phyloP scores from a whole-genome alignment of 1,284 basidiomycete genomes.

The Calocybe gambosa region DNA sequence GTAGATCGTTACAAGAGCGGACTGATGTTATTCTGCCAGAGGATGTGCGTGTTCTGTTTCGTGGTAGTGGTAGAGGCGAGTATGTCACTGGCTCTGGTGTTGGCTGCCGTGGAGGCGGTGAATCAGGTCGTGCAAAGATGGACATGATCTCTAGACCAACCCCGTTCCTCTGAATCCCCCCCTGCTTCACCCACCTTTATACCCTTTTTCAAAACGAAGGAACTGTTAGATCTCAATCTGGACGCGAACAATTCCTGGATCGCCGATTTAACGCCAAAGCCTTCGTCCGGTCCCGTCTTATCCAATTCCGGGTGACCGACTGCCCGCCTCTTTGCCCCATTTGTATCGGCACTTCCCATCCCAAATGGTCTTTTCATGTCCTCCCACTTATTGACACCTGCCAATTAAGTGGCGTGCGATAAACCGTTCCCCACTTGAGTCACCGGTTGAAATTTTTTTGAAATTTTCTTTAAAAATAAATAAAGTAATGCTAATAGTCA shows the following conservation, averaged over 20 bases:
- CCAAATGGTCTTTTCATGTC: neutral
- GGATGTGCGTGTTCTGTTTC: conserved; percentile 22
- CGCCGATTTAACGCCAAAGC: neutral
- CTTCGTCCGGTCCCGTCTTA: neutral
- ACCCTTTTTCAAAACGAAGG: too few relatives aligned
- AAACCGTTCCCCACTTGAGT: neutral
- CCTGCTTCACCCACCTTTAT: too few relatives aligned
- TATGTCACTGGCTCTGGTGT: conserved; percentile 30
- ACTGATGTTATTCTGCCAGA: conserved; percentile 15
- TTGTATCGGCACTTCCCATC: neutral
- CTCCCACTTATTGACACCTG: neutral
- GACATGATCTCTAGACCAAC: too few relatives aligned
- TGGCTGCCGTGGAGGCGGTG: conserved; percentile 38
- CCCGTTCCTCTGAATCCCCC: neutral
- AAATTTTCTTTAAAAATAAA: neutral
- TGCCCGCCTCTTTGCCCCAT: neutral
- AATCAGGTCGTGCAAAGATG: conserved; percentile 32
- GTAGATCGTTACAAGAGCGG: conserved; percentile 20
- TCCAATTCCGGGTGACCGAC: neutral
- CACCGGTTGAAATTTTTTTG: neutral
- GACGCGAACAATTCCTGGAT: conserved; percentile 6
- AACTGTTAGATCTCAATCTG: neutral
- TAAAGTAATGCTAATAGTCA: neutral
- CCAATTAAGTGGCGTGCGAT: neutral
- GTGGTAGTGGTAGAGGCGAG: conserved; percentile 29